Evolutionary conservation across 306 rosid species (phyloP), one percentile per base, ranked within the genome.

Genomic region (Styphnolobium japonicum): DNA sequence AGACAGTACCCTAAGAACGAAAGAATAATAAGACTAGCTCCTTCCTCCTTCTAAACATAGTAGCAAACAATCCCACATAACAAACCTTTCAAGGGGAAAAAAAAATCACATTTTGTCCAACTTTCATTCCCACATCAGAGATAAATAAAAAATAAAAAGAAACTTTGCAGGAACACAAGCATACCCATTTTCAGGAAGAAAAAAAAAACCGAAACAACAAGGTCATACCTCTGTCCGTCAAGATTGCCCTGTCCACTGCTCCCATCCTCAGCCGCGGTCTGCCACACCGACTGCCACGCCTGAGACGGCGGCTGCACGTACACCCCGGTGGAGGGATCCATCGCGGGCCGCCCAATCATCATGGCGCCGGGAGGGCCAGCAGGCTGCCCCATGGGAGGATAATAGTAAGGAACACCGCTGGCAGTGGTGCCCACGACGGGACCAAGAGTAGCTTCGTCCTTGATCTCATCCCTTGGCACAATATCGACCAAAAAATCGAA

Each of bases 231-330:
- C 86, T 91, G 90, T 29, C 93, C 94, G 73, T 93, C 97, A 4
- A 87, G 86, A 84, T 88, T 90, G 2, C 91, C 96, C 84, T 92
- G 98, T 5, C 88, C 90, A 34, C 80, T 79, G 76, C 82, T 84
- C 5, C 88, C 89, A 6, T 94, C 98, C 2, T 90, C 94, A 9
- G 91, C 75, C 2, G 86, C 83, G 2, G 91, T 60, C 89, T 94
- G 97, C 98, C 98, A 92, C 57, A 89, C 98, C 0, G 97, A 91
- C 79, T 93, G 97, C 99, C 98, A 95, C 2, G 99, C 99, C 83
- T 95, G 97, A 0, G 99, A 95, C 1, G 99, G 99, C 0, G 98
- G 98, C 83, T 92, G 98, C 18, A 67, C 96, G 37, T 93, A 93
- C 10, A 93, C 89, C 3, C 93, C 99, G 0, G 92, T 60, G 5